Percentiles rank a stretch among this genome's conserved stretches.
These are phyloP conservation scores for Salix caprea DNA, from an alignment of 345 rosid species.

Conservation along the genomic window DNA sequence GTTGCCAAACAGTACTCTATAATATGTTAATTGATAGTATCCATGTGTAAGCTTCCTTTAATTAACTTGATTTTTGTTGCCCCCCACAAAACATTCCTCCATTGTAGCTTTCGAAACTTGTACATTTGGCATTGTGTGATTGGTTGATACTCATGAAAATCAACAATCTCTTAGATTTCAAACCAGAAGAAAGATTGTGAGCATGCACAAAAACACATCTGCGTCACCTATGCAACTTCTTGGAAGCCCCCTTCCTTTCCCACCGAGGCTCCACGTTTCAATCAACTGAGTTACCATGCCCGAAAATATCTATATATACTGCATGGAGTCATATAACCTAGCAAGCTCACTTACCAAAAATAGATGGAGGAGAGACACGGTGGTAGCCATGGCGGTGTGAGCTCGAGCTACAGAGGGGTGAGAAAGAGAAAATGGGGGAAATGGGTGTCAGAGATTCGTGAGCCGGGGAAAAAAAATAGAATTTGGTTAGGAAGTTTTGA, in stretches of 20 bases:
- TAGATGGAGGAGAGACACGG: not conserved
- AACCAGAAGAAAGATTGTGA: not conserved
- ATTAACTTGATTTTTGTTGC: not conserved
- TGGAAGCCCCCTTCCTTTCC: conserved; percentile 35
- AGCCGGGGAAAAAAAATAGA: conserved; percentile 74
- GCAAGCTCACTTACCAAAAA: not conserved
- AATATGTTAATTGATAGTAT: not conserved
- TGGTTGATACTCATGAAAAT: not conserved
- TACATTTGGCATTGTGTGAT: not conserved
- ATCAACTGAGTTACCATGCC: not conserved
- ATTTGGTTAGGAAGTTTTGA: conserved; percentile 92
- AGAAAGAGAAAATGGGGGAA: conserved; percentile 92
- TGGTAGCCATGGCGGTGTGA: conserved; percentile 3
- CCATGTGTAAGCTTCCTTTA: not conserved
- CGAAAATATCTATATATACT: conserved; percentile 15
- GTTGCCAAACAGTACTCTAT: not conserved
- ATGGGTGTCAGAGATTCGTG: conserved; percentile 94
- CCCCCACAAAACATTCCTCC: not conserved
- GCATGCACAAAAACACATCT: not conserved
- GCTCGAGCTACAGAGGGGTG: conserved; percentile 54
- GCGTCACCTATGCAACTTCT: conserved; percentile 32
- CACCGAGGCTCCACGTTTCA: not conserved
- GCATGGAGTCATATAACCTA: not conserved
- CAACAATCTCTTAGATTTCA: not conserved
- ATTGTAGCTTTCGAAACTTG: not conserved